Conservation (phyloP, 1,284 basidiomycete genomes). For the Tilletia indica region DNA sequence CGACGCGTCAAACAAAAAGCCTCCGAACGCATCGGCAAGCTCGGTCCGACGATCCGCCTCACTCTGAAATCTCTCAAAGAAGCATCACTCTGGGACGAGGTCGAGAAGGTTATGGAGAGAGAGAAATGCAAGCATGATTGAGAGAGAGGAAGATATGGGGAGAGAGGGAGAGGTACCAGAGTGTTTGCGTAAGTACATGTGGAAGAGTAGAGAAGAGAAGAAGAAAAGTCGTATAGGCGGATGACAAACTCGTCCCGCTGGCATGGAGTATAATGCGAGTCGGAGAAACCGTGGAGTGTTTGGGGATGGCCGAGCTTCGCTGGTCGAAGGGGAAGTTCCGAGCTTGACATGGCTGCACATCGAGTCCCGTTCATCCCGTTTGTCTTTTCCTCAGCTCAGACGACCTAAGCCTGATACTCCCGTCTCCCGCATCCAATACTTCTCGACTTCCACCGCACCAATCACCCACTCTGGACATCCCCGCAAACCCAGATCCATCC, state of each 20-base stretch:
- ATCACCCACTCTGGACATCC: no score
- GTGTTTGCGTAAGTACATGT: slow-evolving; percentile 3
- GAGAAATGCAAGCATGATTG: slow-evolving; percentile 9
- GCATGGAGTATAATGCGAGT: no score
- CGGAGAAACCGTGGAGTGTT: no score
- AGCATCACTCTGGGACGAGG: not conserved
- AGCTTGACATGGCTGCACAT: not conserved
- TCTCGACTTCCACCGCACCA: no score
- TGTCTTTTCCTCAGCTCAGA: no score
- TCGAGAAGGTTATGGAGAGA: not conserved
- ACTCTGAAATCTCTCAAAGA: no score
- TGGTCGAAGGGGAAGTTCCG: not conserved
- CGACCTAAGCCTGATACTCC: no score
- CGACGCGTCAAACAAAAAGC: not conserved
- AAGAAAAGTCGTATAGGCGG: not conserved
- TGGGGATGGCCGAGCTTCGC: no score
- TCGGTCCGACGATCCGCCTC: no score
- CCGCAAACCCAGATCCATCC: no score
- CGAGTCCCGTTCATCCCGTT: not conserved
- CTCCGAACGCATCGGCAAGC: not conserved
- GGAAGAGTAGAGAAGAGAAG: not conserved
- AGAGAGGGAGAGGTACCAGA: slow-evolving; percentile 8
- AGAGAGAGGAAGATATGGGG: slow-evolving; percentile 1
- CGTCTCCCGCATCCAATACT: no score
- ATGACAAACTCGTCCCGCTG: no score